Base-by-base conservation (phyloP, 306 rosid species). In the Benincasa hispida region DNA sequence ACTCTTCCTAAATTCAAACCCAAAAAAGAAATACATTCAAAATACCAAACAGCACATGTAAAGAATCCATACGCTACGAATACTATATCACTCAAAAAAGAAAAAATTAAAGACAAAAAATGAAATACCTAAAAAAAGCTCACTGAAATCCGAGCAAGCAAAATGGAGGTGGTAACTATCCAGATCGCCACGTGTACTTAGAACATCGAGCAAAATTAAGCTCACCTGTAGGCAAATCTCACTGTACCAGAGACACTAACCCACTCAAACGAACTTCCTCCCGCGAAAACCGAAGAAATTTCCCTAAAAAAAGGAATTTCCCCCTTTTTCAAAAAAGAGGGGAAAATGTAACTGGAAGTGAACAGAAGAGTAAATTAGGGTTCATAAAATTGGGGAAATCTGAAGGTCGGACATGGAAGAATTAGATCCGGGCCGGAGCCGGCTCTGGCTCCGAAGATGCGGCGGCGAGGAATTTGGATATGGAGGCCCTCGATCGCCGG, bases 141-240 rank as follows among this genome's bases (percentile, higher is more conserved):
- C 79, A 92, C 98, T 82, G 90, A 82, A 84, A 85, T 79, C 81
- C 53, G 84, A 83, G 92, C 84, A 35, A 83, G 72, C 54, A 8
- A 79, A 88, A 81, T 80, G 84, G 82, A 77, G 72, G 77, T 72
- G 91, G 85, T 80, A 86, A 80, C 79, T 82, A 90, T 78, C 76
- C 85, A 92, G 96, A 90, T 92, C 98, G 91, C 85, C 94, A 84
- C 95, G 89, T 89, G 98, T 83, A 66, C 80, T 84, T 77, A 47
- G 86, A 78, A 92, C 83, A 80, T 81, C 81, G 79, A 87, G 90
- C 89, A 66, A 81, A 90, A 87, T 75, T 83, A 77, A 85, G 85
- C 81, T 79, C 75, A 76, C 59, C 87, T 60, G 83, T 81, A 67
- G 42, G 81, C 79, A 58, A 85, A 83, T 85, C 90, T 86, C 85